Conservation (phyloP, 768 basidiomycete genomes). For the Brasilioporus rufonigricans region DNA sequence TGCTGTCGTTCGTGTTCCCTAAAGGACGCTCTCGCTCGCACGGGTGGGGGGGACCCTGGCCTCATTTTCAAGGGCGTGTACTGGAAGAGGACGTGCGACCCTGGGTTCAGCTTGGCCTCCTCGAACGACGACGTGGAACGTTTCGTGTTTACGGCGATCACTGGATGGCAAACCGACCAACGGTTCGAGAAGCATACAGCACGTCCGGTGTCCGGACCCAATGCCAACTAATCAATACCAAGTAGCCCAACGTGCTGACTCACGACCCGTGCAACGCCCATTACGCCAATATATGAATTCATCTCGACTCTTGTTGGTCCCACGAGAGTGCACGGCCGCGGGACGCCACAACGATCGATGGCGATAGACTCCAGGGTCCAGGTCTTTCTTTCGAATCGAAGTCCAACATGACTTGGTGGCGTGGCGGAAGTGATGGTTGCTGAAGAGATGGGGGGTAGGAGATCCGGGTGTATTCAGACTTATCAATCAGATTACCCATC, state of each 20-base stretch:
- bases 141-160: background rate
- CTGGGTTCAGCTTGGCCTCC: background rate
- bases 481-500: background rate
- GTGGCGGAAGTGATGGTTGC: background rate
- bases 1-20: slow-evolving; percentile 3
- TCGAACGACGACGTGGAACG: background rate
- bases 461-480: background rate
- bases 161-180: background rate
- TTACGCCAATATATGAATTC: slow-evolving; percentile 5
- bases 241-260: background rate
- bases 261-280: background rate
- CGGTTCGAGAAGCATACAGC: slow-evolving; percentile 4
- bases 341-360: slow-evolving; percentile 10
- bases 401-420: background rate
- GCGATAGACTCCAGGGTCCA: slow-evolving; percentile 18
- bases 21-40: slow-evolving; percentile 12
- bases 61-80: slow-evolving; percentile 9
- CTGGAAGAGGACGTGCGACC: slow-evolving; percentile 3
- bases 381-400: background rate
- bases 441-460: background rate
- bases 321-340: slow-evolving; percentile 13
- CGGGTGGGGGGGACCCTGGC: slow-evolving; percentile 14
- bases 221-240: background rate
- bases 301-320: background rate
- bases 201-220: background rate